phyloP scores from a whole-genome alignment of 805 yeast genomes.

The Wickerhamiella azyma region DNA sequence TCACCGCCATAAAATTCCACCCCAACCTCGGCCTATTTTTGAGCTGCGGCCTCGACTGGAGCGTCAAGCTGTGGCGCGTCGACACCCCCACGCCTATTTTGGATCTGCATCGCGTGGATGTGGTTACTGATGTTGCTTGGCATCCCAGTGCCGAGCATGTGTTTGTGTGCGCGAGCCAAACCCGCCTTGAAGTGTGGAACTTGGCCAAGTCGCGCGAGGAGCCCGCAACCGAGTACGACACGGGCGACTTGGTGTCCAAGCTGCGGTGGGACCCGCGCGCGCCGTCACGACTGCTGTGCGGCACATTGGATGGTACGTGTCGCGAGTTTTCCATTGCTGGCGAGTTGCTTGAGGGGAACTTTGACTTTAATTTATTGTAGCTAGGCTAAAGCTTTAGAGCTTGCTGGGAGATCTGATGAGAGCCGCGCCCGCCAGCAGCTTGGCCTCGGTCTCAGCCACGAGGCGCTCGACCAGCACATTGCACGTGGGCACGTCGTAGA shows the following conservation, averaged over 20 bases:
- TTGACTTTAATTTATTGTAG: neutral
- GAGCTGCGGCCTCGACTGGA: conserved; percentile 28
- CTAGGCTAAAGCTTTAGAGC: neutral
- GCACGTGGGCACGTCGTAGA: conserved; percentile 24
- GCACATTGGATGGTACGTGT: neutral
- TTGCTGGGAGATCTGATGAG: conserved; percentile 1
- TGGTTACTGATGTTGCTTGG: conserved; percentile 29
- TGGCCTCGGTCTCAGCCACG: conserved; percentile 18
- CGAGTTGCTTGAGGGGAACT: neutral
- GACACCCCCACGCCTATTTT: conserved; percentile 3
- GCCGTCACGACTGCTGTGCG: neutral
- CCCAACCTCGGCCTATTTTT: conserved; percentile 21
- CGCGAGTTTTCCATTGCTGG: neutral
- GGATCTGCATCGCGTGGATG: conserved; percentile 21
- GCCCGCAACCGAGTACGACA: conserved; percentile 18
- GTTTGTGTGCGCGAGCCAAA: conserved; percentile 27
- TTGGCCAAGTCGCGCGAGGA: conserved; percentile 22
- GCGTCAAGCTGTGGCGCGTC: conserved; percentile 25
- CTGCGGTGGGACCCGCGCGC: conserved; percentile 20
- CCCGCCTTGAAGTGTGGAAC: conserved; percentile 30
- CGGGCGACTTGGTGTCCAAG: conserved; percentile 21
- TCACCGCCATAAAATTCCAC: conserved; percentile 24
- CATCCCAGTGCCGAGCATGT: conserved; percentile 24
- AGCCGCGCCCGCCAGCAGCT: conserved; percentile 1
- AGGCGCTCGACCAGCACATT: conserved; percentile 20